Base-by-base conservation (phyloP, 2,329 filamentous ascomycete species). In the Neofusicoccum laricinum region DNA sequence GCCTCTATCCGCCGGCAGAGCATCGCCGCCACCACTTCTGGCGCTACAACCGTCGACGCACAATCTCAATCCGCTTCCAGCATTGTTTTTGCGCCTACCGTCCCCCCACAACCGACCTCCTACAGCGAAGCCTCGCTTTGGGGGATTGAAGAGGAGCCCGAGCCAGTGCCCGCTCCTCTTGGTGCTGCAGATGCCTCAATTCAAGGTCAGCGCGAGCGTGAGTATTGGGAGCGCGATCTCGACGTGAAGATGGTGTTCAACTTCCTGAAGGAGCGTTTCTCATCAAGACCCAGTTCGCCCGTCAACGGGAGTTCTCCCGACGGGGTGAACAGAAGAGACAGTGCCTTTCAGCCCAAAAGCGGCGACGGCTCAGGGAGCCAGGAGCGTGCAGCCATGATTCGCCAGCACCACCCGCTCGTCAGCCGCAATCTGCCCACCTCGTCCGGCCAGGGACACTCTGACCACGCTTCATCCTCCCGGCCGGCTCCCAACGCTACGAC, bases 151-250 rank as follows among this genome's bases (percentile, higher is more conserved):
- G 88, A 90, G 69, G 84, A 86, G 53, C 79, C 83, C 8, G 74
- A 79, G 14, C 66, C 70, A 8, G 68, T 72, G 12, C 69, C 79
- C 76, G 49, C 80, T 80, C 67, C 86, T 83, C 73, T 78, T 78
- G 72, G 82, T 66, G 69, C 69, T 65, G 51, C 66, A 10, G 68
- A 68, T 12, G 68, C 72, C 58, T 64, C 68, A 62, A 36, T 68
- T 64, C 36, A 61, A 41, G 41, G 19, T 61, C 66, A 48, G 65
- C 77, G 77, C 8, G 85, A 88, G 65, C 81, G 81, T 21, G 91
- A 95, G 40, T 95, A 97, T 73, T 99, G 95, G 95, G 93, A 98
- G 77, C 88, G 90, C 66, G 91, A 97, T 62, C 84, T 98, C 4
- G 93, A 98, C 72, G 86, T 97, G 68, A 91, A 90, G 73, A 90